Evolutionary conservation across 306 rosid genomes (phyloP).

Genomic region (Rosa rugosa): DNA sequence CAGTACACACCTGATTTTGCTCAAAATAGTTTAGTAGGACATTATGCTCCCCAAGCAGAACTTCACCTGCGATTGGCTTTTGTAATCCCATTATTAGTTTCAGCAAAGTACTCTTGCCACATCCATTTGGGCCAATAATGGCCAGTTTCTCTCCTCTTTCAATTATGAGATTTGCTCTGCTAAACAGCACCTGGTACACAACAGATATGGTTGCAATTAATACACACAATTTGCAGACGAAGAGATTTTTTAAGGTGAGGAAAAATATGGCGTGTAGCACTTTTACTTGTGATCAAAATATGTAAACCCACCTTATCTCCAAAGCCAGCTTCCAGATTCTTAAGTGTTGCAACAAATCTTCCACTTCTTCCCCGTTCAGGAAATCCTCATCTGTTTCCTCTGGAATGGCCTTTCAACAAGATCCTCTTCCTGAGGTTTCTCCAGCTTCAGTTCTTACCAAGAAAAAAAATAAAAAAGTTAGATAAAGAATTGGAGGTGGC

Average conservation of each 20-base stretch:
- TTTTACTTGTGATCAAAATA: conserved; percentile 6
- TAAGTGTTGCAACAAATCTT: conserved; percentile 66
- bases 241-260: no score
- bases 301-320: conserved; percentile 66
- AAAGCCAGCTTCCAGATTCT: conserved; percentile 75
- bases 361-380: conserved; percentile 97
- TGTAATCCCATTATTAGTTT: conserved; percentile 88
- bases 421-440: conserved; percentile 83
- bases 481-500: conserved; percentile 16
- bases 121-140: conserved; percentile 95
- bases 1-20: conserved; percentile 81
- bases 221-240: background rate
- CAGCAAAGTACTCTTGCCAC: conserved; percentile 97
- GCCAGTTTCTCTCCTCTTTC: conserved; percentile 96
- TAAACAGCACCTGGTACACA: conserved; percentile 65
- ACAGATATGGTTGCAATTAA: conserved; percentile 31
- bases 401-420: conserved; percentile 89
- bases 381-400: conserved; percentile 94
- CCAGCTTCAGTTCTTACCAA: conserved; percentile 76
- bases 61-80: conserved; percentile 77
- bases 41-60: conserved; percentile 87
- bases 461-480: conserved; percentile 26
- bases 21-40: conserved; percentile 94
- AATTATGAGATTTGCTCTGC: conserved; percentile 78
- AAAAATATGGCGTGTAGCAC: background rate